phyloP scores from a whole-genome alignment of 2,329 filamentous ascomycete genomes.

The Cyclaneusma minus region DNA sequence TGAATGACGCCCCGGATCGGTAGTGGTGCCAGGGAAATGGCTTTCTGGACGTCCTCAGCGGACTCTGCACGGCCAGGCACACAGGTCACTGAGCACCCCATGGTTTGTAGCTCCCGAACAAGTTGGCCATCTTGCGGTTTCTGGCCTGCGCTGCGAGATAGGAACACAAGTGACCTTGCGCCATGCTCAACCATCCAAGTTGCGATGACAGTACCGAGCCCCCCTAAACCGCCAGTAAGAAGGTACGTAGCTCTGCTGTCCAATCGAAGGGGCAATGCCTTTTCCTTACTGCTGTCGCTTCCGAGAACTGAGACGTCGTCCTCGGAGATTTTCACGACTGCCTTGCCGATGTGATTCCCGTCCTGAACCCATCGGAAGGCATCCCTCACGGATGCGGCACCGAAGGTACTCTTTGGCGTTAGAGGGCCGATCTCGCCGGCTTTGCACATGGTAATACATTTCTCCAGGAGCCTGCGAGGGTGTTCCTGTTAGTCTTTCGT shows the following conservation, averaged over 20 bases:
- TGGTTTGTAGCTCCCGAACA: conserved; percentile 7
- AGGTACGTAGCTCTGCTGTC: conserved; percentile 21
- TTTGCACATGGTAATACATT: too few species aligned
- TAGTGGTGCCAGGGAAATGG: conserved; percentile 1
- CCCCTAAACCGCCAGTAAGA: conserved; percentile 24
- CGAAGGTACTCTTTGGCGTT: conserved; percentile 11
- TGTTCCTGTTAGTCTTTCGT: too few species aligned
- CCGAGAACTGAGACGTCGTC: conserved; percentile 2
- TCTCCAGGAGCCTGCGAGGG: too few species aligned
- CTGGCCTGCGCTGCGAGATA: conserved; percentile 18
- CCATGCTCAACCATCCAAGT: conserved; percentile 21
- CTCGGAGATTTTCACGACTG: conserved; percentile 18
- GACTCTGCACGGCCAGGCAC: conserved; percentile 5
- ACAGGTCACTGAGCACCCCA: conserved; percentile 7
- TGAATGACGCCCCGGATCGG: conserved; percentile 13
- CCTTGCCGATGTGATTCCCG: conserved; percentile 26
- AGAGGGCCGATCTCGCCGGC: too few species aligned
- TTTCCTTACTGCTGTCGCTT: too few species aligned
- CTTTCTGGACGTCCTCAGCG: conserved; percentile 4
- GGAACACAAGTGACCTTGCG: conserved; percentile 19
- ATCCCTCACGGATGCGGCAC: conserved; percentile 13
- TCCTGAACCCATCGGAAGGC: conserved; percentile 24
- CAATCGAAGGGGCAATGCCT: too few species aligned
- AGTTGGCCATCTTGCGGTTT: conserved; percentile 2
- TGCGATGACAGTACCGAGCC: conserved; percentile 20